Base-by-base conservation (phyloP, 805 yeast genomes). In the Saturnispora sekii region DNA sequence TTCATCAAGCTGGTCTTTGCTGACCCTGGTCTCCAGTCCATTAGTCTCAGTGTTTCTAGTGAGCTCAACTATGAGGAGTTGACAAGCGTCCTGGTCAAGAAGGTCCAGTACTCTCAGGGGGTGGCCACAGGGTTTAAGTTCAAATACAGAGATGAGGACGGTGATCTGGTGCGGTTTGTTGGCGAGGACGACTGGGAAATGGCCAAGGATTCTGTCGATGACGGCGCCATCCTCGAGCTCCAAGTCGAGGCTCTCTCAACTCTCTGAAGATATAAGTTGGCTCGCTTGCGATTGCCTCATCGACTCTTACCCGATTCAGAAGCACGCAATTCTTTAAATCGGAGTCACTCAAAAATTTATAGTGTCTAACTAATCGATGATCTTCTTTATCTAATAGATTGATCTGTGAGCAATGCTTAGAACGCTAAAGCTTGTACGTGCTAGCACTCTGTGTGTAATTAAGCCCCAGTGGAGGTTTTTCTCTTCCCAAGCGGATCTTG, bases 91-190 rank as follows among this genome's bases (percentile, higher is more conserved):
- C 70, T 32, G 71, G 76, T 57, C 65, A 52, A 68, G 10, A 79
- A 74, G 38, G 67, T 86, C 46, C 65, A 74, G 38, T 73, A 68
- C 37, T 76, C 77, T 48, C 75, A 86, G 32, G 77, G 74, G 4
- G 21, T 45, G 11, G 33, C 35, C 12, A 48, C 46, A 1, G 48
- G 32, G 15, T 64, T 74, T 34, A 74, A 82, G 55, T 70, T 93
- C 49, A 81, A 80, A 61, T 90, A 87, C 60, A 79, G 78, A 59
- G 98, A 93, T 62, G 98, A 93, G 63, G 98, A 93, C 60, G 96
- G 95, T 14, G 98, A 93, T 60, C 82, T 76, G 59, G 94, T 93
- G 36, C 79, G 84, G 40, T 77, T 90, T 63, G 84, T 80, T 52
- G 77, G 87, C 30, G 83, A 82, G 50, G 97, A 90, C 43, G 97